Percentiles rank a stretch among this genome's conserved stretches.
phyloP scores from a whole-genome alignment of 306 rosid genomes.

The Prunus mira region DNA sequence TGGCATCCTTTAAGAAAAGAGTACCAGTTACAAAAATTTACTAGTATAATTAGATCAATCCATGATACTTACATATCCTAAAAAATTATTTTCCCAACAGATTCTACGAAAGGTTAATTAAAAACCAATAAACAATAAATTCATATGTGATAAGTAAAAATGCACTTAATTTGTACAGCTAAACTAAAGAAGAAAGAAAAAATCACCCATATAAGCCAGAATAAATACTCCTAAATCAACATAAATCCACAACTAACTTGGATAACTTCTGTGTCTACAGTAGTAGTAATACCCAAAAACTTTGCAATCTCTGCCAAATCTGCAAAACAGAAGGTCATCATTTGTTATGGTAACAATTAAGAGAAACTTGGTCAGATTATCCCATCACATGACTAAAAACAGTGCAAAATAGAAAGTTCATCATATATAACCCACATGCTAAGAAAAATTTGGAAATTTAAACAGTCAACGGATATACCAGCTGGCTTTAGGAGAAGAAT shows the following conservation, averaged over 20 bases:
- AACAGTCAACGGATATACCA: neutral
- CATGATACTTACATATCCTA: neutral
- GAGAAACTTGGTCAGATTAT: neutral
- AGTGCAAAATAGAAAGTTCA: neutral
- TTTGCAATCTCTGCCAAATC: conserved; percentile 94
- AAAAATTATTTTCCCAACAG: neutral
- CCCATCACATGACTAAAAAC: neutral
- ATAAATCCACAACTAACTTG: conserved; percentile 53
- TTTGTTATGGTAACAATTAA: neutral
- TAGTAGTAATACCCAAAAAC: conserved; percentile 73
- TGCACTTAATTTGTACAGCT: neutral
- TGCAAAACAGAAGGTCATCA: conserved; percentile 26
- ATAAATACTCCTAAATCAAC: neutral
- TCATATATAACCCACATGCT: neutral
- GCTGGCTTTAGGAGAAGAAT: neutral
- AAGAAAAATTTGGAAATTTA: neutral
- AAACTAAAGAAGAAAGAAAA: neutral
- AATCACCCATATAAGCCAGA: neutral
- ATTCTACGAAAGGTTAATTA: neutral
- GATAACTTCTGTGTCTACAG: conserved; percentile 81
- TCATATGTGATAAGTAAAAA: neutral
- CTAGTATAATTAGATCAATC: neutral
- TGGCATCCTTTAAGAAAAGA: neutral
- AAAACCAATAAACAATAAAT: neutral
- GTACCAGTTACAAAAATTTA: neutral